Evolutionary conservation across 257 asterid genomes (phyloP), one percentile per base, ranked within the genome.

Genomic region (Solanum ossicruentum): DNA sequence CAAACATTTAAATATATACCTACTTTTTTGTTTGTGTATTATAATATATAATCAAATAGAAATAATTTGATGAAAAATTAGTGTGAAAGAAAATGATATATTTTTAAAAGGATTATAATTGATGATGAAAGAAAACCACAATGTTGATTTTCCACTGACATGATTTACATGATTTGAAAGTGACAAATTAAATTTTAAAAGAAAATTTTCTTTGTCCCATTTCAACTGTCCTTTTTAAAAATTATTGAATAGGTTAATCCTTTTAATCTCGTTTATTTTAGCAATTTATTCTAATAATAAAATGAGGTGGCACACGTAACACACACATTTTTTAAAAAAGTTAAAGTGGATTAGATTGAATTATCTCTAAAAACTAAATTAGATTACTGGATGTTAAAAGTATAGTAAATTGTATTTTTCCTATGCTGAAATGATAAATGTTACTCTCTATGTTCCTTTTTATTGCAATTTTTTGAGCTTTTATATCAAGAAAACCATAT

Each of bases 191-290:
- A 28, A 32, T 18, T 3, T 36, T 3, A 36, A 36, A 8, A 57
- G 20, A 20, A n/a, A 58, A 58, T 0, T 0, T 9, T n/a, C 2
- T n/a, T n/a, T n/a, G n/a, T 4, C 10, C 28, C 4, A 9, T n/a
- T 1, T 58, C 7, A n/a, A n/a, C 3, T 1, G 15, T 20, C 7
- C n/a, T 58, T 58, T 7, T 58, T 1, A n/a, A 58, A 1, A 58
- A 58, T 20, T 58, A 58, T 20, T 4, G 28, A 58, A 58, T 10
- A 0, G 4, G 2, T 20, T 12, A n/a, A 58, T 58, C 0, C 15
- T 58, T 1, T 5, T 6, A 8, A 1, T 5, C 2, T 20, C 13
- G 28, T n/a, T 4, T 58, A 58, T 9, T 8, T 58, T 1, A 9
- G n/a, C 0, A 1, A 12, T 1, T 58, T 11, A 20, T 1, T 0